Evolutionary conservation across 306 rosid species (phyloP).

Genomic region (Prosopis cineraria): DNA sequence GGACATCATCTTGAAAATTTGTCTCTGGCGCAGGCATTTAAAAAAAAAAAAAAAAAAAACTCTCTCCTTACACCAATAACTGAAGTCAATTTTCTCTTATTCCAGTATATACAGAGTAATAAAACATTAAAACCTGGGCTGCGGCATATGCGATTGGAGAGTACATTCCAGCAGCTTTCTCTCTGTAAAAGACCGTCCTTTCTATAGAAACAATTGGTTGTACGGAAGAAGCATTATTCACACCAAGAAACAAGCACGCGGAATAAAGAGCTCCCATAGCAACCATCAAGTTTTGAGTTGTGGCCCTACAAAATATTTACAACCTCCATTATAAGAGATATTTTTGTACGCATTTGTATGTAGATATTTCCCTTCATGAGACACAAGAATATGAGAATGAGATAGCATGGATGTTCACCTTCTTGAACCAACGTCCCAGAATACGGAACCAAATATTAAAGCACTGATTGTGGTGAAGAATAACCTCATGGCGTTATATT

Average conservation of each 20-base stretch:
- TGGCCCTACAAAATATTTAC: conserved; percentile 48
- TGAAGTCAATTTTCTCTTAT: no score
- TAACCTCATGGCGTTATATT: conserved; percentile 74
- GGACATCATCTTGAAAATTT: background rate
- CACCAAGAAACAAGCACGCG: conserved; percentile 76
- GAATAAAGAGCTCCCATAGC: conserved; percentile 86
- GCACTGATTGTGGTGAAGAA: conserved; percentile 62
- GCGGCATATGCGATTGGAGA: conserved; percentile 76
- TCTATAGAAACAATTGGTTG: conserved; percentile 92
- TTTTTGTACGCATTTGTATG: background rate
- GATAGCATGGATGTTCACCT: conserved; percentile 43
- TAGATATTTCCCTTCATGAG: background rate
- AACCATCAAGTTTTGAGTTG: conserved; percentile 58
- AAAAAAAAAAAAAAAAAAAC: no score
- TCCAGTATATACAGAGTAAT: no score
- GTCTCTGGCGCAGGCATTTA: no score
- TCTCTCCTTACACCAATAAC: no score
- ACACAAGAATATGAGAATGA: conserved; percentile 11
- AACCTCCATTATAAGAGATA: background rate
- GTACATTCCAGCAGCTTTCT: conserved; percentile 94
- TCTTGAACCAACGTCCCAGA: conserved; percentile 69
- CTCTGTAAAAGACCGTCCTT: conserved; percentile 90
- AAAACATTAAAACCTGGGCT: no score
- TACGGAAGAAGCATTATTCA: conserved; percentile 77
- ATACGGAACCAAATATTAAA: conserved; percentile 62